Conservation (phyloP, 257 asterid species). For the Fraxinus excelsior region DNA sequence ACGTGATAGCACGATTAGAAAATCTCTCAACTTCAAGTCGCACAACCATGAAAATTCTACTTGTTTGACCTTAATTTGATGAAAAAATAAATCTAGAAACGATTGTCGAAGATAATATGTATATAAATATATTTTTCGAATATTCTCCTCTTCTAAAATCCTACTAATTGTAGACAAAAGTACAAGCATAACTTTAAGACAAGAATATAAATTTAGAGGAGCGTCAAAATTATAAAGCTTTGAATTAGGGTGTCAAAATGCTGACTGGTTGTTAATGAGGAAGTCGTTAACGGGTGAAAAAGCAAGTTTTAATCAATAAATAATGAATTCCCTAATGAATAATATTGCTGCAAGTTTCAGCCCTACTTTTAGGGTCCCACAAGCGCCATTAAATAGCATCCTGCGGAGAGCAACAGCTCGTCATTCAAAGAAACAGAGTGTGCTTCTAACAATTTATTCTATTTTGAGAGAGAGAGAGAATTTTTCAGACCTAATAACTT, state of each 20-base stretch:
- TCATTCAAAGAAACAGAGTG: conserved; percentile 22
- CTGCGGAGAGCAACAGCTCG: conserved; percentile 5
- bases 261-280: not conserved
- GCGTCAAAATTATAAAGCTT: too few species aligned
- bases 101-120: not conserved
- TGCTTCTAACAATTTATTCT: not conserved
- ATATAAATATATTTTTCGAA: not conserved
- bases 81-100: not conserved
- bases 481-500: not conserved
- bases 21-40: not conserved
- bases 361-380: conserved; percentile 37
- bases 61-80: not conserved
- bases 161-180: not conserved
- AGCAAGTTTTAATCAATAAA: not conserved
- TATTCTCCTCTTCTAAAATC: not conserved
- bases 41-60: not conserved
- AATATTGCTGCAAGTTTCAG: conserved; percentile 21
- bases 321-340: not conserved
- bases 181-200: not conserved
- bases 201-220: not conserved
- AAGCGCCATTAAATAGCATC: conserved; percentile 53
- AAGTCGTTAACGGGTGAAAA: too few species aligned
- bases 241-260: not conserved
- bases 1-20: too few species aligned
- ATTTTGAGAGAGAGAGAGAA: not conserved